These are phyloP conservation scores for thale cress (Arabidopsis thaliana) DNA, from an alignment of 345 rosid species.

Conservation along the genomic window DNA sequence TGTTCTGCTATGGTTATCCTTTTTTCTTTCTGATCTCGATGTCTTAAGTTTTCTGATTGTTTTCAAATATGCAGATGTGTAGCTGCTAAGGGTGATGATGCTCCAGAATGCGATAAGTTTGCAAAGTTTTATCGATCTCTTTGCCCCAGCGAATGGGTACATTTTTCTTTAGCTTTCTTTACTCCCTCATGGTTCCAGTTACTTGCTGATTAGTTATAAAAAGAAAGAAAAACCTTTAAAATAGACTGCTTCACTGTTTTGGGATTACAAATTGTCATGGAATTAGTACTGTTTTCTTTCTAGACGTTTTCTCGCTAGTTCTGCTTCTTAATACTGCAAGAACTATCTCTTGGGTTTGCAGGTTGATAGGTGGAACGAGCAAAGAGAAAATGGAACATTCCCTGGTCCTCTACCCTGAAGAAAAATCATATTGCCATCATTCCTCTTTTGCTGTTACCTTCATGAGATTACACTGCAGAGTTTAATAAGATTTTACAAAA, in stretches of 20 bases:
- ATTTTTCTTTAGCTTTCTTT: not conserved
- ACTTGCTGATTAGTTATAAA: constrained; percentile 6
- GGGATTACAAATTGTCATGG: not conserved
- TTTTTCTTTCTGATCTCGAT: not conserved
- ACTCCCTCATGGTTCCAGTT: not conserved
- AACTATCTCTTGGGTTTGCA: constrained; percentile 33
- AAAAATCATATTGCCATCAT: constrained; percentile 18
- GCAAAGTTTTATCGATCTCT: constrained; percentile 93
- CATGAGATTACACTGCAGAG: constrained; percentile 39
- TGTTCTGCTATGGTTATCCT: not conserved
- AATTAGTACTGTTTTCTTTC: not conserved
- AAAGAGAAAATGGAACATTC: constrained; percentile 94
- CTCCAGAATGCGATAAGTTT: constrained; percentile 87
- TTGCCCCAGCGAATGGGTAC: constrained; percentile 99
- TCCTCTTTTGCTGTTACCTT: constrained; percentile 28
- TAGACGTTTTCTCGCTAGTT: not conserved
- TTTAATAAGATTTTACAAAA: constrained; percentile 47
- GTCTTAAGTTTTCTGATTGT: not conserved
- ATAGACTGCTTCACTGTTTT: not conserved
- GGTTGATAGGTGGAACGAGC: constrained; percentile 97
- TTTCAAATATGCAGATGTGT: constrained; percentile 59
- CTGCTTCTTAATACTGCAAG: constrained; percentile 7
- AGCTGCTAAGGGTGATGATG: constrained; percentile 95
- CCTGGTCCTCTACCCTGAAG: constrained; percentile 79
- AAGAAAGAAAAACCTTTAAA: not conserved